These are phyloP conservation scores for Parafenestella ontariensis DNA, from an alignment of 2,329 filamentous ascomycete genomes.

Conservation along the genomic window DNA sequence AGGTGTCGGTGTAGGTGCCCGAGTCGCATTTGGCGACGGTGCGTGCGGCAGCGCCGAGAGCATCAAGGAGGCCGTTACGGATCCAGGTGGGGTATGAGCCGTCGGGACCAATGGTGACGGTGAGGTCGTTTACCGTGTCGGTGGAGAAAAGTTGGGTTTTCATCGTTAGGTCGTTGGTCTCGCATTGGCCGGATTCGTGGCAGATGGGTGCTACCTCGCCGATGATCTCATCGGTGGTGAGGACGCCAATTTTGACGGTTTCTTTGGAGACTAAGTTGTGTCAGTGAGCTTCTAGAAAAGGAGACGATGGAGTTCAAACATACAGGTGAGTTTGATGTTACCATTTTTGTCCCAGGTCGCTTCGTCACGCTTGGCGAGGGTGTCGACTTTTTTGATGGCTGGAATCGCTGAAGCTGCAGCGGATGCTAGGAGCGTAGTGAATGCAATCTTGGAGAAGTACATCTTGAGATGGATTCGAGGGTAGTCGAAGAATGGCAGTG, in stretches of 20 bases:
- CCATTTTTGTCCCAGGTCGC: constrained; percentile 10
- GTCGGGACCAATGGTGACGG: constrained; percentile 15
- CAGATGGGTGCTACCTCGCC: constrained; percentile 11
- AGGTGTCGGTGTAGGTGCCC: constrained; percentile 9
- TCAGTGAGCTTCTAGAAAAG: neutral
- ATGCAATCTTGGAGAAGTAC: constrained; percentile 5
- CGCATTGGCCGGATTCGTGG: constrained; percentile 22
- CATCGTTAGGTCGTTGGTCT: constrained; percentile 20
- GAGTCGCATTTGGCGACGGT: constrained; percentile 14
- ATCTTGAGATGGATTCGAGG: constrained; percentile 3
- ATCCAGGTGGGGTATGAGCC: constrained; percentile 21
- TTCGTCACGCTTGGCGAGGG: constrained; percentile 10
- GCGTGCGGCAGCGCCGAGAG: constrained; percentile 10
- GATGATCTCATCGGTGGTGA: constrained; percentile 21
- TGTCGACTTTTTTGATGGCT: neutral
- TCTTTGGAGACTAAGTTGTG: constrained; percentile 29
- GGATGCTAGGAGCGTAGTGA: constrained; percentile 10
- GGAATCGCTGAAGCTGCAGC: constrained; percentile 10
- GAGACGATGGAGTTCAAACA: neutral
- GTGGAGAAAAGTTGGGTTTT: neutral
- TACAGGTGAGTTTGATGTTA: constrained; percentile 20
- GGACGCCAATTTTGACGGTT: constrained; percentile 14
- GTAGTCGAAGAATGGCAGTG: neutral
- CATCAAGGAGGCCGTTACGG: constrained; percentile 20
- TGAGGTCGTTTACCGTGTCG: neutral